These are phyloP conservation scores for Elsinoe fawcettii DNA, from an alignment of 2,329 filamentous ascomycete genomes.

Conservation along the genomic window DNA sequence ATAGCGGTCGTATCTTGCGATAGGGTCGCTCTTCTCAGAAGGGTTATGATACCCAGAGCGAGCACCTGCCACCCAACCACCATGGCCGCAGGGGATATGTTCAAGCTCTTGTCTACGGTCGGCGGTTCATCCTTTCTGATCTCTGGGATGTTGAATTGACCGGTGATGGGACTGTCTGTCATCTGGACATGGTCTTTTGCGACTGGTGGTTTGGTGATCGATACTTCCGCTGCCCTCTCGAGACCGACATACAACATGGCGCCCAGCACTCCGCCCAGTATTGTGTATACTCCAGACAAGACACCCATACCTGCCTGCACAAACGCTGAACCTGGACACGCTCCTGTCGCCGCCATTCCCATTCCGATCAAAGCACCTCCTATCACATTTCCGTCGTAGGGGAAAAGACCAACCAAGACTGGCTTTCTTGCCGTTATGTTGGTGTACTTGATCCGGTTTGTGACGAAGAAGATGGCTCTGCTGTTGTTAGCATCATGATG, in stretches of 20 bases:
- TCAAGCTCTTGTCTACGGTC: constrained; percentile 30
- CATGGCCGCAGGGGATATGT: constrained; percentile 32
- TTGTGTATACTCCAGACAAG: constrained; percentile 37
- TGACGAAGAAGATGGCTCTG: constrained; percentile 27
- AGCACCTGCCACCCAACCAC: constrained; percentile 40
- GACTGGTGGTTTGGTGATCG: not conserved
- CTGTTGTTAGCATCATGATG: not conserved
- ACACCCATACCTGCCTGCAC: constrained; percentile 49
- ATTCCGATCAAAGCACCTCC: constrained; percentile 55
- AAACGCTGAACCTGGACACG: constrained; percentile 59
- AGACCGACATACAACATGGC: constrained; percentile 36
- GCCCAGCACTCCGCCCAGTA: constrained; percentile 49
- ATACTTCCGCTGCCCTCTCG: constrained; percentile 1
- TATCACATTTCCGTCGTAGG: constrained; percentile 57
- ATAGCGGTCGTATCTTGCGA: constrained; percentile 26
- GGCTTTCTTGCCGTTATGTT: constrained; percentile 43
- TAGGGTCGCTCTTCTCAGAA: constrained; percentile 21
- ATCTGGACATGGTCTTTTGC: not conserved
- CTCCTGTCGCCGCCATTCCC: constrained; percentile 60
- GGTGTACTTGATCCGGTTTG: constrained; percentile 39
- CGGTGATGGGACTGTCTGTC: constrained; percentile 4
- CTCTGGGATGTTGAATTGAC: not conserved
- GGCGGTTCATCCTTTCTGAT: not conserved
- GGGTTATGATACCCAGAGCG: constrained; percentile 34
- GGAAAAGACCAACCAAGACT: constrained; percentile 47